Evolutionary conservation across 129 eudicot species (phyloP), one percentile per base, ranked within the genome.

Genomic region (Oenanthe sinensis): DNA sequence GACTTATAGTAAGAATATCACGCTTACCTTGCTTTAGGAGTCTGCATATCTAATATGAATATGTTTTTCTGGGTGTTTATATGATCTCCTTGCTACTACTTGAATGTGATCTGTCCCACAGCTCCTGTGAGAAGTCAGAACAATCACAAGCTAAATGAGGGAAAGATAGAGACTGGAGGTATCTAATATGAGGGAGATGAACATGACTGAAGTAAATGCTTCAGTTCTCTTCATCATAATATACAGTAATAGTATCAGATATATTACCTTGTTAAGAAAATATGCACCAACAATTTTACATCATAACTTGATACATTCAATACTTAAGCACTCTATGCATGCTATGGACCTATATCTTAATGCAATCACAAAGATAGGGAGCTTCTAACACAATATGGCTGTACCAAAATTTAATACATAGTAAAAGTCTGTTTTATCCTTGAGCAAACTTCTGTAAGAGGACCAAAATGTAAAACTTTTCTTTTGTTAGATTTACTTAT

Each of bases 31-130:
- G 81, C 77, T 81, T 84, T 89, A 14, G 90, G 87, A 12, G 88
- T 86, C 87, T 89, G 88, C 89, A 89, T 89, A 74, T 78, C 54
- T 82, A 77, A n/a, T 72, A 74, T 81, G 40, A 80, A 84, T 20
- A 45, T 22, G 39, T 17, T 52, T 19, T 55, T 7, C 0, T 55
- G 24, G 9, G n/a, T 55, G 77, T 48, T 52, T 72, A 26, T 24
- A 28, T 77, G 76, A 63, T 43, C 49, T 43, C 49, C 26, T 81
- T 37, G 80, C 46, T 60, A 20, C 62, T 19, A 81, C 80, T 85
- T 90, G 70, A 90, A 90, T 87, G 90, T 83, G 77, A 46, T 71
- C 46, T 80, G 84, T 63, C 96, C 91, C 85, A 84, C 96, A 76
- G 79, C 77, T 60, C 85, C 89, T 84, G 83, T n/a, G 9, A 62